A percentile compares a stretch with the other conserved stretches of the same genome.
phyloP scores from a whole-genome alignment of 106 monocot species.

The Dendrobium catenatum region DNA sequence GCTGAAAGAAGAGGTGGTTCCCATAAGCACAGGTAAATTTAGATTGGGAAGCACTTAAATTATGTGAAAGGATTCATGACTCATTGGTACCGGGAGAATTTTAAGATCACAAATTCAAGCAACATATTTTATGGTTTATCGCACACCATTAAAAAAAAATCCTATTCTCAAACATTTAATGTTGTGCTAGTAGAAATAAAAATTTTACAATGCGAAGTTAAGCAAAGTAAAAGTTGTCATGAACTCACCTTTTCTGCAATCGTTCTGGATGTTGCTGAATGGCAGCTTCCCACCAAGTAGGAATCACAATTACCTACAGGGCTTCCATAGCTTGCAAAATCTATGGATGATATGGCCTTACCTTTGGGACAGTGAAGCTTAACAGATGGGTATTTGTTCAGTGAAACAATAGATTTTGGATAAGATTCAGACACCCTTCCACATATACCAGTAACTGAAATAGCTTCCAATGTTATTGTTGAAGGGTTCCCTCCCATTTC shows the following conservation, averaged over 20 bases:
- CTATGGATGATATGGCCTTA: slow-evolving; percentile 39
- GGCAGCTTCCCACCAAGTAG: slow-evolving; percentile 44
- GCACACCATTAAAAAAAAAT: background rate
- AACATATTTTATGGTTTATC: too few species aligned
- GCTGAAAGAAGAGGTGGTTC: too few species aligned
- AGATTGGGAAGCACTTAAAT: too few species aligned
- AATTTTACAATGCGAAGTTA: background rate
- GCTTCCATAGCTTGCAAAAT: slow-evolving; percentile 68
- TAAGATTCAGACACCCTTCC: slow-evolving; percentile 20
- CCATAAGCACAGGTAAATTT: too few species aligned
- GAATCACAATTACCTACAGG: slow-evolving; percentile 39
- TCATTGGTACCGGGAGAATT: too few species aligned
- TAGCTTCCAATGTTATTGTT: slow-evolving; percentile 43
- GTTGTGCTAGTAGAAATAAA: background rate
- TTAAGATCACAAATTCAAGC: too few species aligned
- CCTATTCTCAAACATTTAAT: background rate
- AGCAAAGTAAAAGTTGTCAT: background rate
- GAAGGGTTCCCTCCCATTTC: slow-evolving; percentile 80
- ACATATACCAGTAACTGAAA: slow-evolving; percentile 36
- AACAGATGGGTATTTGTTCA: slow-evolving; percentile 4
- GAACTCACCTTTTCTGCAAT: slow-evolving; percentile 41
- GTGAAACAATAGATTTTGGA: slow-evolving; percentile 8
- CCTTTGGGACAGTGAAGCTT: slow-evolving; percentile 39
- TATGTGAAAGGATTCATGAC: too few species aligned
- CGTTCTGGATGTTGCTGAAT: slow-evolving; percentile 28